Evolutionary conservation across 1,284 basidiomycete species (phyloP).

Genomic region (Coriolopsis trogii): DNA sequence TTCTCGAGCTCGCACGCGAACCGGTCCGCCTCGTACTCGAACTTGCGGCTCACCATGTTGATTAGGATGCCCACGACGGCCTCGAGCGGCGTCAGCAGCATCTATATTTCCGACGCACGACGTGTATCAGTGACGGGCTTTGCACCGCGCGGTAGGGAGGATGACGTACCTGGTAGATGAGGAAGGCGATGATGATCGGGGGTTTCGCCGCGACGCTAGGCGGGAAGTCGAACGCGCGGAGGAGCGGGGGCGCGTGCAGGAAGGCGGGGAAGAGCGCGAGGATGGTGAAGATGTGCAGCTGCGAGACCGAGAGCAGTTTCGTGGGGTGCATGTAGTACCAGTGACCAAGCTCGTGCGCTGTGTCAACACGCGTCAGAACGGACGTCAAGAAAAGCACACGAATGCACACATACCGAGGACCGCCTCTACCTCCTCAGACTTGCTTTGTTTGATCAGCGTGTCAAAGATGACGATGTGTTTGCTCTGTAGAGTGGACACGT

Average conservation of each 20-base stretch:
- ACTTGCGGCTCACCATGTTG: constrained; percentile 81
- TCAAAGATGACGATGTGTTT: constrained; percentile 98
- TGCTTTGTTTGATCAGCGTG: constrained; percentile 90
- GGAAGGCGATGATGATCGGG: constrained; percentile 88
- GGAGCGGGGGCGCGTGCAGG: constrained; percentile 78
- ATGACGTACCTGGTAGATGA: constrained; percentile 73
- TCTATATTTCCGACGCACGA: too few species aligned
- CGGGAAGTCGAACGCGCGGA: constrained; percentile 88
- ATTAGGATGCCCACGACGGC: constrained; percentile 75
- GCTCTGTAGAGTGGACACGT: constrained; percentile 42
- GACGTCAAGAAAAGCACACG: background rate
- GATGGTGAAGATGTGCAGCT: constrained; percentile 86
- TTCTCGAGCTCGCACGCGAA: constrained; percentile 75
- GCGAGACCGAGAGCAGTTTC: constrained; percentile 85
- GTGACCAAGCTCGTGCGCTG: constrained; percentile 94
- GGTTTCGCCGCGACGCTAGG: constrained; percentile 63
- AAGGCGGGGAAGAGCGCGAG: constrained; percentile 92
- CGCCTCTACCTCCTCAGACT: constrained; percentile 88
- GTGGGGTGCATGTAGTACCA: constrained; percentile 92
- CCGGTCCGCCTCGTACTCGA: constrained; percentile 90
- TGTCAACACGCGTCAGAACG: constrained; percentile 16
- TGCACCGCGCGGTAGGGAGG: constrained; percentile 8
- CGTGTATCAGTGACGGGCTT: too few species aligned
- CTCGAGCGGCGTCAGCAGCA: constrained; percentile 85
- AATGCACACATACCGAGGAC: constrained; percentile 54